These are phyloP conservation scores for Ophiostoma ulmi DNA, from an alignment of 2,329 filamentous ascomycete genomes.

Conservation along the genomic window DNA sequence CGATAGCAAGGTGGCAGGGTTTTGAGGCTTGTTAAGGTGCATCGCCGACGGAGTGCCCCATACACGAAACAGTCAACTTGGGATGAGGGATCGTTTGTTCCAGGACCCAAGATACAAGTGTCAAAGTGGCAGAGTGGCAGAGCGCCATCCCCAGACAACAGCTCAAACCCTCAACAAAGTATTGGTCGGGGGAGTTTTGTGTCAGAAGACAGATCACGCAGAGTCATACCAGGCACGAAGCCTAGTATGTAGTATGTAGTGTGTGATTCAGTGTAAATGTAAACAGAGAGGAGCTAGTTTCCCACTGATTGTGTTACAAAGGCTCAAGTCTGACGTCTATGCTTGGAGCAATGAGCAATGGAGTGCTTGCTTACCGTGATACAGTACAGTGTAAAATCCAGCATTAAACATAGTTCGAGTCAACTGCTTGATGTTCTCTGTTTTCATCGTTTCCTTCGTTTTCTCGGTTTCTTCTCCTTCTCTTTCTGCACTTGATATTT, in stretches of 20 bases:
- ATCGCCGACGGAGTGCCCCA: slow-evolving; percentile 5
- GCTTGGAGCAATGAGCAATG: background rate
- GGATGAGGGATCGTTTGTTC: slow-evolving; percentile 18
- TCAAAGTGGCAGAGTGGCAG: background rate
- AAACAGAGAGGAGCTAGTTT: background rate
- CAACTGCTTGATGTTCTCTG: too few relatives aligned
- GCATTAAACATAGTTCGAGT: background rate
- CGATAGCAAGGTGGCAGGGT: background rate
- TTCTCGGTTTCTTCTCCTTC: too few relatives aligned
- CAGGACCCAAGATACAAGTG: background rate
- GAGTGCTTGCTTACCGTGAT: background rate
- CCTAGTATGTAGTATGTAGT: background rate
- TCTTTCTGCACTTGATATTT: too few relatives aligned
- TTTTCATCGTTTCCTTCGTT: too few relatives aligned
- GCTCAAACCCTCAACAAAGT: background rate
- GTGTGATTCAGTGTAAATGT: background rate
- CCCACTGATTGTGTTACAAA: background rate
- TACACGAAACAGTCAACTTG: slow-evolving; percentile 22
- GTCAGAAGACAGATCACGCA: background rate
- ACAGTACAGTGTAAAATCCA: background rate
- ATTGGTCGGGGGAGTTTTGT: background rate
- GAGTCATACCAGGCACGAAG: background rate
- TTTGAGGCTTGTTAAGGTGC: background rate
- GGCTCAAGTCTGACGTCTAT: background rate
- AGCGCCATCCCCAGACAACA: slow-evolving; percentile 1